Conservation (phyloP, 192 early-diverging fungal species). For the Backusella tarrabulga region DNA sequence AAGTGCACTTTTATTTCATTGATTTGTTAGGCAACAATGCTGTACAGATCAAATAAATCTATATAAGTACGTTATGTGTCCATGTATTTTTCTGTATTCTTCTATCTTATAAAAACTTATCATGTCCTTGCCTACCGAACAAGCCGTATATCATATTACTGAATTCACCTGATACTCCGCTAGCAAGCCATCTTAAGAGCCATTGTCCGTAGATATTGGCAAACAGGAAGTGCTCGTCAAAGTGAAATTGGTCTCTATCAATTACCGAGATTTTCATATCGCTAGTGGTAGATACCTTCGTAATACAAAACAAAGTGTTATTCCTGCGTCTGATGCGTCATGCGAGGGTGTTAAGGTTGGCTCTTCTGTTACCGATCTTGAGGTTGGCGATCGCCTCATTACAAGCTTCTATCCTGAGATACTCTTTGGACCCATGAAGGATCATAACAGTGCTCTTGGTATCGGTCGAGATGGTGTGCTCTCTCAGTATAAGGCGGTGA, state of each 20-base stretch:
- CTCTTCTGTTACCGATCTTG: no score
- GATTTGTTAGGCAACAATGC: no score
- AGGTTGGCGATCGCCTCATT: no score
- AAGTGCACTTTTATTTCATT: no score
- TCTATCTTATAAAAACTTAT: not conserved
- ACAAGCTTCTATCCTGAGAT: no score
- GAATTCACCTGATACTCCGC: not conserved
- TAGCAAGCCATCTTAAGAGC: not conserved
- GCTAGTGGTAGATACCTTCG: not conserved
- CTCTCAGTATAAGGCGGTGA: no score
- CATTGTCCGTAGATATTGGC: not conserved
- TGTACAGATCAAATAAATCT: no score
- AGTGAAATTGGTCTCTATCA: not conserved
- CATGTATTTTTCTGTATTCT: no score
- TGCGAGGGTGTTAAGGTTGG: not conserved
- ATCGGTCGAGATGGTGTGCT: no score
- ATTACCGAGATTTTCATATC: not conserved
- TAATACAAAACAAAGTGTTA: not conserved
- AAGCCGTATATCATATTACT: not conserved
- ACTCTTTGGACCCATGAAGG: no score
- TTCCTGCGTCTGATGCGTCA: not conserved
- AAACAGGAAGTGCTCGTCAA: not conserved
- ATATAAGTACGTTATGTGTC: no score
- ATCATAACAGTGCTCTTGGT: no score
- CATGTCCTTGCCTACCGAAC: not conserved